Base-by-base conservation (phyloP, 331 rosid genomes). In the Malus hybrid region DNA sequence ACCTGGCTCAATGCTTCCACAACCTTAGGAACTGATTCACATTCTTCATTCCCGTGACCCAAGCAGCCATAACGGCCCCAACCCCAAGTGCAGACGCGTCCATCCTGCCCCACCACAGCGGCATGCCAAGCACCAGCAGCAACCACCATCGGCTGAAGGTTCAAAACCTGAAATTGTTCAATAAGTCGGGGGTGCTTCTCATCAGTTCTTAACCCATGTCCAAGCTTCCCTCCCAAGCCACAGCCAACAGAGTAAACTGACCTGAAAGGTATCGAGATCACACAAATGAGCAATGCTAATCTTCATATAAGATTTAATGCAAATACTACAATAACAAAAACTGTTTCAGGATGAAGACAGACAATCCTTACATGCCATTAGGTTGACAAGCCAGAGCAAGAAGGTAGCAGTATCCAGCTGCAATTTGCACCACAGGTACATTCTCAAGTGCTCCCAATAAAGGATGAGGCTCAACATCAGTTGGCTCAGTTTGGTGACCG, bases 121-220 rank as follows among this genome's bases (percentile, higher is more conserved):
- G 99, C 99, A 44, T 94, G 99, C 97, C 96, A 94, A 67, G 99
- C 99, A 70, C 99, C 99, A 6, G 99, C 99, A 14, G 97, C 90
- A 44, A 94, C 92, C 34, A 86, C 96, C 83, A 77, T 76, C 6
- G 99, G 97, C 83, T 94, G 96, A 78, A 94, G 88, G 77, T 88
- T 91, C 85, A 94, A 72, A 55, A 71, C 42, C 84, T 65, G 85
- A 72, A 94, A 90, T 83, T 90, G 92, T 76, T 91, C 99, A 13
- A 94, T 91, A 52, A 88, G 72, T 27, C 97, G 91, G 44, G 99
- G 96, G 64, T 75, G 52, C 82, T 91, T 94, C 79, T 94, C 99
- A 78, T 94, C 96, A 1, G 90, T 88, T 80, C 88, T 87, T 63
- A 87, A 61, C 62, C 99, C 95, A 0, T 94, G 99, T 55, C 99